phyloP scores from a whole-genome alignment of 148 eudicot genomes.

The Rhododendron mucronatum region DNA sequence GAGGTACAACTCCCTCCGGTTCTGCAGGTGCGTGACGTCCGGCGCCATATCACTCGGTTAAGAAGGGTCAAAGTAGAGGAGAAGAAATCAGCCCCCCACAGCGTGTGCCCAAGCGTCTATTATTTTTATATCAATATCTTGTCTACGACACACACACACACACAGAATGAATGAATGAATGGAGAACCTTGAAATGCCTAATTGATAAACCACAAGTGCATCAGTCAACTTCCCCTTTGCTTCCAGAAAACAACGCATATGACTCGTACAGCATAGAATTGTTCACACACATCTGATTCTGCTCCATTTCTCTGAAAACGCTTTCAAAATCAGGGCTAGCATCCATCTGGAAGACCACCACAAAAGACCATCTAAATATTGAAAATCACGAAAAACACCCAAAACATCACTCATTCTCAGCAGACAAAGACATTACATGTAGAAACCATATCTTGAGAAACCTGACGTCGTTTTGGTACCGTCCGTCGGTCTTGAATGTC shows the following conservation, averaged over 20 bases:
- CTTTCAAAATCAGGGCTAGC: constrained; percentile 9
- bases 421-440: constrained; percentile 37
- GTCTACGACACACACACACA: background rate
- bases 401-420: background rate
- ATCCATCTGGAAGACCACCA: constrained; percentile 12
- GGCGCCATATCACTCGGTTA: too few species aligned
- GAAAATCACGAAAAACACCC: background rate
- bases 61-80: too few species aligned
- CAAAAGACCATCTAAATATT: background rate
- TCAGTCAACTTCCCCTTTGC: constrained; percentile 59
- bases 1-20: too few species aligned
- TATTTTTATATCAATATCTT: background rate
- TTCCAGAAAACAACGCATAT: constrained; percentile 64
- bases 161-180: background rate
- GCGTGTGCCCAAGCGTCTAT: background rate
- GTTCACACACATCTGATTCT: constrained; percentile 7
- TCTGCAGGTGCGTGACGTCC: too few species aligned
- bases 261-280: constrained; percentile 53
- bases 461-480: constrained; percentile 62
- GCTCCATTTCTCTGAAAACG: constrained; percentile 14
- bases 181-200: constrained; percentile 79
- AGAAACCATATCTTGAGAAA: constrained; percentile 92
- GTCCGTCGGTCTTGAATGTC: constrained; percentile 49
- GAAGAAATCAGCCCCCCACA: too few species aligned
- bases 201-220: constrained; percentile 53